Evolutionary conservation across 108 stramenopile genomes (phyloP), one percentile per base, ranked within the genome.

Genomic region (Pseudonitzschia delicatissima): DNA sequence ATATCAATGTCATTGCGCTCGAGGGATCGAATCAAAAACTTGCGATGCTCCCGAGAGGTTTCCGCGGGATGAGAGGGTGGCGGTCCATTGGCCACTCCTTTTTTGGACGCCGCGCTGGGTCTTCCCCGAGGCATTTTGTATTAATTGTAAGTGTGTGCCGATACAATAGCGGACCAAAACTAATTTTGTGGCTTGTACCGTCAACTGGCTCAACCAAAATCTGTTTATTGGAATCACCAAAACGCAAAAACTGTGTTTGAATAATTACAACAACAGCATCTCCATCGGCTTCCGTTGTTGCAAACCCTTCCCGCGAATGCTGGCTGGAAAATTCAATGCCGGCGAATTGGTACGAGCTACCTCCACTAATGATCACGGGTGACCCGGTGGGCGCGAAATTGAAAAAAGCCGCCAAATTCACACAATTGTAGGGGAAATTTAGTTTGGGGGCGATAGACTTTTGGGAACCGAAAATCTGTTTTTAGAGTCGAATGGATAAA

Each of bases 1-100:
- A 80, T 40, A 18, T 84, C 83, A 11, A 50, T 47, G 59, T 84
- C 83, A 40, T 76, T 80, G 27, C 83, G 79, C 26, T 74, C 68
- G 29, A 84, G 42, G 13, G 79, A 77, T 13, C 83, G 83, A 34
- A 64, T 63, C 63, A 83, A 35, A 50, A 79, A 83, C 18, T 40
- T 33, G 21, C 78, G 73, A 28, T 79, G 73, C 17, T 69, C 69
- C 18, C 51, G 36, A 12, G 28, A 23, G 35, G 69, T 64, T 57
- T 79, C 78, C 18, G 39, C 50, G 17, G 72, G 65, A 44, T 74
- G 68, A n/a, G 37, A 51, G 42, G 75, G 52, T 20, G 49, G 49
- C 15, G 39, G 45, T 25, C 47, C 57, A 33, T 25, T 27, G 40
- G 28, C 45, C 7, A 25, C 26, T 18, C 26, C 31, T 20, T 21